Base-by-base conservation (phyloP, 805 yeast species). In the Kodamaea laetipori region DNA sequence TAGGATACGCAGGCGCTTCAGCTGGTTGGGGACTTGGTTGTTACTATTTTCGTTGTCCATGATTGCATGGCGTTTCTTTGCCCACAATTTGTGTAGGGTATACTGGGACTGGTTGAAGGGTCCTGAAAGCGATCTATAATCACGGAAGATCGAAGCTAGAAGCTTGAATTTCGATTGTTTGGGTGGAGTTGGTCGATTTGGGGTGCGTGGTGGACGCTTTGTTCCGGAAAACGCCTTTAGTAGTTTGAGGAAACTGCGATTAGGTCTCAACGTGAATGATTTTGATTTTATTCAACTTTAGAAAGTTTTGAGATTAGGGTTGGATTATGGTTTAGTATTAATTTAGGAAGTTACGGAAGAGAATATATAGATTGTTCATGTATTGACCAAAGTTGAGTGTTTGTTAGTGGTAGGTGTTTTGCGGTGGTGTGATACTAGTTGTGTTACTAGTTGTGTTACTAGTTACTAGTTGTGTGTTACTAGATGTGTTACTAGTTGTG, bases 1-100 rank as follows among this genome's bases (percentile, higher is more conserved):
- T 30, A 66, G 54, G 19, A 81, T 54, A 31, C 76, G 61, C 52
- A 71, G 80, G 25, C 82, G 65, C 47, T 71, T 27, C 45, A 41
- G 45, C n/a, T 30, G 38, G 17, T 10, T 25, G 12, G 28, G 34
- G 17, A 16, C n/a, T n/a, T 37, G 34, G 18, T 40, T 34, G 26
- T 32, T 21, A 26, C 13, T 31, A 32, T 26, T 12, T 24, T 17
- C 37, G 31, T 13, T 16, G 17, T 28, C 39, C 52, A 46, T 53
- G 24, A 40, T 54, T 16, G 53, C 60, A 55, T 56, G 48, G 17
- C 57, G 51, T 41, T 47, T 15, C 48, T 39, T 40, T 18, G 47
- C 44, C 45, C 45, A 37, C 43, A 45, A 32, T 39, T 43, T 47
- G 35, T 46, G 40, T 10, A 44, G 33, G 13, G 46, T 43, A 18